Evolutionary conservation across 2,329 filamentous ascomycete species (phyloP).

Genomic region (Arachnomyces sp.): DNA sequence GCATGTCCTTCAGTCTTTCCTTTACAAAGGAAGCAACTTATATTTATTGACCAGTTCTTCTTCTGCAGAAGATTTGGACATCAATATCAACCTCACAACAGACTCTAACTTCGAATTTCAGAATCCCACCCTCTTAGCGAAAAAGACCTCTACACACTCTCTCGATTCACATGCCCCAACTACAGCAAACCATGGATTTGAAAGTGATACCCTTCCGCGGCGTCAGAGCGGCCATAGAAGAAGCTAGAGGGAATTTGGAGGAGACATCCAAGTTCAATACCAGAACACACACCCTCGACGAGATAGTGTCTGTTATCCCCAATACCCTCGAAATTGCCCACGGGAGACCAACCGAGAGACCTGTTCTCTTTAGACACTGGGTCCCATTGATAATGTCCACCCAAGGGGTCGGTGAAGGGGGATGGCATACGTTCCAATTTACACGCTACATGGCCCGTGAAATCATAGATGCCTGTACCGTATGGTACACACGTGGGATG

Average conservation of each 20-base stretch:
- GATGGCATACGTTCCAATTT: slow-evolving; percentile 9
- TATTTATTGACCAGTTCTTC: too few species aligned
- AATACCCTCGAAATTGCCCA: slow-evolving; percentile 5
- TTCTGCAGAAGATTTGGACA: too few species aligned
- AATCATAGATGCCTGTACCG: slow-evolving; percentile 22
- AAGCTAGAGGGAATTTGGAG: slow-evolving; percentile 6
- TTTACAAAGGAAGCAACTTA: too few species aligned
- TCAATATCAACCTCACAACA: too few species aligned
- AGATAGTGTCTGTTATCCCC: slow-evolving; percentile 20
- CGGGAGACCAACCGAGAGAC: slow-evolving; percentile 21
- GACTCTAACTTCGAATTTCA: too few species aligned
- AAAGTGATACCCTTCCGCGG: slow-evolving; percentile 7
- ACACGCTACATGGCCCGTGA: slow-evolving; percentile 14
- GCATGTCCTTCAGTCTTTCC: too few species aligned
- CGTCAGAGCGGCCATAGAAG: slow-evolving; percentile 6
- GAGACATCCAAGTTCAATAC: slow-evolving; percentile 27
- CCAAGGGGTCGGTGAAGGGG: slow-evolving; percentile 19
- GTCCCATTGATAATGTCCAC: slow-evolving; percentile 31
- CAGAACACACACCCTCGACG: slow-evolving; percentile 25
- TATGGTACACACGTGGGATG: slow-evolving; percentile 19
- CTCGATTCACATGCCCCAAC: too few species aligned
- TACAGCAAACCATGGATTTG: slow-evolving; percentile 7
- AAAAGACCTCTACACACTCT: too few species aligned
- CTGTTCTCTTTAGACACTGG: slow-evolving; percentile 38
- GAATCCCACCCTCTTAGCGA: too few species aligned